Evolutionary conservation across 1,284 basidiomycete species (phyloP), one percentile per base, ranked within the genome.

Genomic region (Cryptococcus depauperatus): DNA sequence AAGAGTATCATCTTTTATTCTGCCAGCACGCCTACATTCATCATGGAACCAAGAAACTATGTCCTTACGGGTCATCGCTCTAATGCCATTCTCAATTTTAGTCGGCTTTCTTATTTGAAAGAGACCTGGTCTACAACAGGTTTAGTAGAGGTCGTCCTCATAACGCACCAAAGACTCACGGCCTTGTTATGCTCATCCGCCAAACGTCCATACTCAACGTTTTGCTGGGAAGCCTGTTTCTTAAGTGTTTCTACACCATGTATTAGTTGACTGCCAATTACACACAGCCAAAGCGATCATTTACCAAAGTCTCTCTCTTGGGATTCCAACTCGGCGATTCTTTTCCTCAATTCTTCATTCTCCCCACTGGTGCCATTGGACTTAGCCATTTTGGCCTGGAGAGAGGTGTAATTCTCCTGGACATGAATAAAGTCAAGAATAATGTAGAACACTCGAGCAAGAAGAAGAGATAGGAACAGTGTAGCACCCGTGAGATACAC

Each of bases 401-500:
- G 71, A 56, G 84, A 81, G 25, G 80, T 81, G 62, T 87, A 87
- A 61, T 88, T 80, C 61, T 92, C 90, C 70, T 93, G 88, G 2
- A 83, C 79, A 58, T 88, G 81, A 59, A 95, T 85, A 51, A 95
- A 82, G 67, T 95, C 88, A 57, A 91, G 80, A 46, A 87, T 79
- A 65, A 96, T 86, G 71, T 84, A 84, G 75, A 93, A 93, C 4
- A 85, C 89, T 58, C 91, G 83, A 7, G 89, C 85, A 56, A 96
- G 82, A 58, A 95, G 84, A 44, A 92, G 81, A 14, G 88, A 91
- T 27, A 96, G 82, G 82, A 95, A 95, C 37, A 97, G 77, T 45
- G 85, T 89, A 68, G 89, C 88, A 1, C 88, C 88, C 10, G 91
- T 95, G 18, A 95, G 77, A 69, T 96, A 96, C 50, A 84, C 81